Evolutionary conservation across 1,284 basidiomycete genomes (phyloP).

Genomic region (Boletus semigastroideus): DNA sequence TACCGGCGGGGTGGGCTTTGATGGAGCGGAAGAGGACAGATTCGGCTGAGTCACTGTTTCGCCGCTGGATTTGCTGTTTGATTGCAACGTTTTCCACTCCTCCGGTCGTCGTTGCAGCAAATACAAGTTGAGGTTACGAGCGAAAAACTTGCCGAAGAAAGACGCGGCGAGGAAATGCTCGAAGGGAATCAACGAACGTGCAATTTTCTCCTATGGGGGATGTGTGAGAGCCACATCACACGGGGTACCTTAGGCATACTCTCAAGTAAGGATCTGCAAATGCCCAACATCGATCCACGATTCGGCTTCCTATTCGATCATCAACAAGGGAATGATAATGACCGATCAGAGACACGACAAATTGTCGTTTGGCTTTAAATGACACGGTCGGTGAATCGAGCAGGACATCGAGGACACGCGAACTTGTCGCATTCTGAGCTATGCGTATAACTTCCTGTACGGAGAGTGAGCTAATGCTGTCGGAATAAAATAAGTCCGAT

Average conservation of each 20-base stretch:
- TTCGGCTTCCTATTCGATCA: conserved; percentile 84
- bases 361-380: conserved; percentile 64
- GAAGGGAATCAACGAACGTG: conserved; percentile 69
- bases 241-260: conserved; percentile 43
- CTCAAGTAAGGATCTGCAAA: conserved; percentile 88
- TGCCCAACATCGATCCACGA: conserved; percentile 86
- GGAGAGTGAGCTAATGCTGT: conserved; percentile 60
- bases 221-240: conserved; percentile 9
- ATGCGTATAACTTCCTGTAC: conserved; percentile 63
- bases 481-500: conserved; percentile 10
- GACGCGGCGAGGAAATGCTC: conserved; percentile 72
- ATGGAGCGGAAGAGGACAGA: conserved; percentile 1
- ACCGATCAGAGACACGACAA: conserved; percentile 75
- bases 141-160: conserved; percentile 85
- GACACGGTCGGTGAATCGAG: conserved; percentile 70
- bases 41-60: conserved; percentile 5
- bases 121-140: conserved; percentile 74
- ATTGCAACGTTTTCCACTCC: conserved; percentile 74
- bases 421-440: conserved; percentile 72
- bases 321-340: conserved; percentile 78
- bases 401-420: conserved; percentile 79
- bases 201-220: conserved; percentile 83
- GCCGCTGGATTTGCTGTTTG: conserved; percentile 22
- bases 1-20: not conserved
- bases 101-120: conserved; percentile 76